Evolutionary conservation across 2,329 filamentous ascomycete species (phyloP).

Genomic region (Sporothrix mexicana): DNA sequence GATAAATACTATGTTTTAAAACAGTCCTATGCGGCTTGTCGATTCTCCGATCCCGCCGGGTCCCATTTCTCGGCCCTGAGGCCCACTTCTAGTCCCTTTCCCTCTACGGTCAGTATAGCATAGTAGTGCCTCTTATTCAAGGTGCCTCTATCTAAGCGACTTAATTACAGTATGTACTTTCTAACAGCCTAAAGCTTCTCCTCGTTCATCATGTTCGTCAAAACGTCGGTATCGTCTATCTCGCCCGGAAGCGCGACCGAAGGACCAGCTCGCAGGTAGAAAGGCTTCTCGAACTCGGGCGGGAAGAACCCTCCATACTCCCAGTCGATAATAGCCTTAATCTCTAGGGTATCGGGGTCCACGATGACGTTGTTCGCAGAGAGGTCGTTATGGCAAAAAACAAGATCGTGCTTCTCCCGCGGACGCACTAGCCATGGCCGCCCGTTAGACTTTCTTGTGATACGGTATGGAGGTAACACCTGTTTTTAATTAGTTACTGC

Average conservation of each 20-base stretch:
- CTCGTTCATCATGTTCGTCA: background rate
- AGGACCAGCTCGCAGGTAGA: conserved; percentile 36
- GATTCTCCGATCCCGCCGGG: conserved; percentile 6
- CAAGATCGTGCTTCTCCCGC: conserved; percentile 37
- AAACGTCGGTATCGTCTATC: conserved; percentile 36
- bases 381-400: conserved; percentile 42
- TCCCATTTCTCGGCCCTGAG: conserved; percentile 8
- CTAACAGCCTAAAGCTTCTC: background rate
- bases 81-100: background rate
- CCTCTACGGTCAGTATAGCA: background rate
- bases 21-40: background rate
- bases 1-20: conserved; percentile 1
- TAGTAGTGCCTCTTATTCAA: background rate
- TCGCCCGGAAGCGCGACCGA: conserved; percentile 41
- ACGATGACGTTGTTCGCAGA: conserved; percentile 40
- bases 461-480: too few species aligned
- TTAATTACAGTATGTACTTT: too few species aligned
- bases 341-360: conserved; percentile 40
- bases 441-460: too few species aligned
- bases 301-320: conserved; percentile 43
- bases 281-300: conserved; percentile 41
- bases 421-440: conserved; percentile 40
- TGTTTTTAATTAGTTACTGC: too few species aligned
- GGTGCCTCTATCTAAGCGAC: background rate
- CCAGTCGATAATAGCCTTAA: conserved; percentile 42